Base-by-base conservation (phyloP, 805 yeast species). In the Huiozyma sinensis region DNA sequence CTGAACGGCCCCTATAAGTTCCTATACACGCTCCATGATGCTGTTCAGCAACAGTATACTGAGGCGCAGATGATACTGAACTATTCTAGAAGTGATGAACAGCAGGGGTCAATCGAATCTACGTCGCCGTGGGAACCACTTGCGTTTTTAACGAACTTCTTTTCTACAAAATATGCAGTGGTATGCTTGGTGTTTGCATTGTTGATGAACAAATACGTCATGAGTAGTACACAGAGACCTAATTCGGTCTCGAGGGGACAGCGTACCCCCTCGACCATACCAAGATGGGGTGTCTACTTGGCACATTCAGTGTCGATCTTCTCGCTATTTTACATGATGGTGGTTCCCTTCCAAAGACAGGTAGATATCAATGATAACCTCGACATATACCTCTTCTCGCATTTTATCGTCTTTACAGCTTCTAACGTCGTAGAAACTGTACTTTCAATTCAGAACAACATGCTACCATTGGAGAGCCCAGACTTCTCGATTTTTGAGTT, bases 141-240 rank as follows among this genome's bases (percentile, higher is more conserved):
- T 17, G 24, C 24, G 24, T 17, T 17, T 17, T 8, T 31, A 9
- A 11, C 72, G 41, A 63, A 68, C 17, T 75, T 74, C 51, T 70
- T 76, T 49, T 58, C 72, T 13, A 70, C 76, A 13, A 72, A 72
- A 1, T 75, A 72, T 54, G 73, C 79, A 2, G 60, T 70, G 28
- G 65, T 68, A 35, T 78, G 84, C 56, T 72, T 79, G 70, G 56
- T 71, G 6, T 75, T 78, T 51, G 83, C 83, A 0, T 64, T 79
- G 6, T 51, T 77, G 4, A 61, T 80, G 50, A 79, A 79, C 57
- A 60, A 83, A 50, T 73, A 80, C 5, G 67, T 72, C 13, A 72
- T 76, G 3, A 73, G 76, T 6, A 33, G 39, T 11, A 29, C 50
- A 4, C 36, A 49, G 1, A 28, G 28, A 34, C 28, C 33, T 35